phyloP scores from a whole-genome alignment of 352 stramenopile species.

The Globisporangium yorkense region DNA sequence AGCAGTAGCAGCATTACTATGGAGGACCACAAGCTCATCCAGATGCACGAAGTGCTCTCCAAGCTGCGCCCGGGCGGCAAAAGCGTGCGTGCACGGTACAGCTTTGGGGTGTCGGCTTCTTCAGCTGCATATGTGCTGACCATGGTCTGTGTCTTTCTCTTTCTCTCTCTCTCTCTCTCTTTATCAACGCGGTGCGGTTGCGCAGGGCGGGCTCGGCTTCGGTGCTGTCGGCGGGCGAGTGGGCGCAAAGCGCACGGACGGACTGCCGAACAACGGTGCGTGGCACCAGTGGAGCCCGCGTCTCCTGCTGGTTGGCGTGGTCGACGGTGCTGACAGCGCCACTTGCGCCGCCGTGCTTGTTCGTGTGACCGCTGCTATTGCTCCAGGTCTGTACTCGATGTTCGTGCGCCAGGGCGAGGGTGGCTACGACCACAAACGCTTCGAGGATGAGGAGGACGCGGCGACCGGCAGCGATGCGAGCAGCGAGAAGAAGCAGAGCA shows the following conservation, averaged over 20 bases:
- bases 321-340: neutral
- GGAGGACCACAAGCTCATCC: conserved; percentile 81
- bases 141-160: neutral
- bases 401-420: conserved; percentile 78
- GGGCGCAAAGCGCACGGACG: conserved; percentile 58
- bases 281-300: neutral
- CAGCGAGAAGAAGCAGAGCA: conserved; percentile 28
- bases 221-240: conserved; percentile 41
- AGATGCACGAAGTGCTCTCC: conserved; percentile 81
- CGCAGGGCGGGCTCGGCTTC: conserved; percentile 67
- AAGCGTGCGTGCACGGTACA: conserved; percentile 28
- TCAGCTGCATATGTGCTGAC: neutral
- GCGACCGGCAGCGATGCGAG: conserved; percentile 27
- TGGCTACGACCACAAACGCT: conserved; percentile 78
- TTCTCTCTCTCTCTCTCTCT: conserved; percentile 6
- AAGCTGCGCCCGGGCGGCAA: conserved; percentile 80
- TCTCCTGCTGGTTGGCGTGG: neutral
- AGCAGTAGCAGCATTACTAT: conserved; percentile 20
- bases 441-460: conserved; percentile 32
- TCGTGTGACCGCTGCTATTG: neutral
- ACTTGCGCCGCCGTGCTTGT: neutral
- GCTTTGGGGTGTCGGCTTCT: no score
- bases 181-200: neutral
- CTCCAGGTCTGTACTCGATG: conserved; percentile 68
- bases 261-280: conserved; percentile 65